These are phyloP conservation scores for Trichoderma atrobrunneum DNA, from an alignment of 2,329 filamentous ascomycete genomes.

Conservation along the genomic window DNA sequence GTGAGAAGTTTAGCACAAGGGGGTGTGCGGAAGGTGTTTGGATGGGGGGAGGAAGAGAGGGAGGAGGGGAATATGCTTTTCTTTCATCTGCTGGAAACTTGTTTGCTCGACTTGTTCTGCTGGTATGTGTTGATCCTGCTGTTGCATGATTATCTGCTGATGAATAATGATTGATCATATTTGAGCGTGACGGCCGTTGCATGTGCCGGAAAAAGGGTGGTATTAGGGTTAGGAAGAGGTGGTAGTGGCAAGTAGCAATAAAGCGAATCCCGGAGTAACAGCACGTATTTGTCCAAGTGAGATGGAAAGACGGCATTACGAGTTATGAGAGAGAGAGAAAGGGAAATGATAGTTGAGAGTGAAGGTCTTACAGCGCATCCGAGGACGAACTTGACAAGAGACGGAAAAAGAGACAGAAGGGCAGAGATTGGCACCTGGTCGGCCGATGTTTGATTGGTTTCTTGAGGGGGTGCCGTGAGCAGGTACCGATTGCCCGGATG, in stretches of 20 bases:
- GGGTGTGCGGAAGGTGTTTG: background rate
- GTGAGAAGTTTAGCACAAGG: background rate
- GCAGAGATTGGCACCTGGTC: background rate
- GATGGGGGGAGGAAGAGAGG: background rate
- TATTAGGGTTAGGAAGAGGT: background rate
- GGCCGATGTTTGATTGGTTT: background rate
- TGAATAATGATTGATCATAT: conserved; percentile 11
- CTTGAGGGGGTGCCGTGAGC: background rate
- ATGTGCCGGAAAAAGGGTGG: background rate
- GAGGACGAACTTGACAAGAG: background rate
- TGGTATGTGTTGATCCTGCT: background rate
- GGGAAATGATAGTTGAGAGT: background rate
- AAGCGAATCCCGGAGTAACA: background rate
- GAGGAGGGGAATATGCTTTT: background rate
- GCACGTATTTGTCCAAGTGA: background rate
- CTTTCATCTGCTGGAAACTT: background rate
- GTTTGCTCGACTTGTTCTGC: background rate
- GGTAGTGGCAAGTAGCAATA: background rate
- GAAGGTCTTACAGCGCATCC: background rate
- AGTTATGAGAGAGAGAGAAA: background rate
- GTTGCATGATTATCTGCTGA: conserved; percentile 12
- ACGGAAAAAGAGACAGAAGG: background rate
- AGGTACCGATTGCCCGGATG: conserved; percentile 7
- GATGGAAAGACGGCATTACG: no score
- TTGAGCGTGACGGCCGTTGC: background rate